Base-by-base conservation (phyloP, 768 basidiomycete species). In the Lactarius tabidus region DNA sequence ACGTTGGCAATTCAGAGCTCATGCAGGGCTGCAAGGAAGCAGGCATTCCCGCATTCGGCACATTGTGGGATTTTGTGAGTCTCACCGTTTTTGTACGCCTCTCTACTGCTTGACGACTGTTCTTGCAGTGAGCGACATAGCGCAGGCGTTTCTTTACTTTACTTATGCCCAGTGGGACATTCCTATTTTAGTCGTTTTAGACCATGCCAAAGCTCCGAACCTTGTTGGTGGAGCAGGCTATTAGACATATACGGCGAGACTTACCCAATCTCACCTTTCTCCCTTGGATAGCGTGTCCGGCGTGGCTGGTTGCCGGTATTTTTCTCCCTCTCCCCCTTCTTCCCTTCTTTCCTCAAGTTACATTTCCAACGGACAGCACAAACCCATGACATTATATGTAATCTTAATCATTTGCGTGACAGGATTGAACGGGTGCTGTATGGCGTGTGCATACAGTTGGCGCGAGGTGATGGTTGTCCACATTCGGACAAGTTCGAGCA, bases 1-100 rank as follows among this genome's bases (percentile, higher is more conserved):
- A 71, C 59, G 71, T 70, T 28, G 79, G 79, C 3, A 79, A 80
- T 71, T 73, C 72, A 26, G 78, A 79, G 70, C 76, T 80, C 54
- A 80, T 79, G 78, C 75, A 74, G 62, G 78, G 77, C 2, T 75
- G 75, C 67, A 76, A 75, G 63, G 73, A 71, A 62, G 73, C 71
- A 23, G 74, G 74, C 33, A 76, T 78, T 52, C 77, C 76, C 57
- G 75, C 74, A 60, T 79, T 79, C 58, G 78, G 78, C 60, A 69
- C 78, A 62, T 60, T 68, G 26, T 70, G 69, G 69, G 69, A 70
- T 48, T 70, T 68, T 28, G 69, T 70, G 31, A 38, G 69, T 68
- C 17, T 36, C 28, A 3, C 4, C 7, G 41, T 31, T 10, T 9
- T 7, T 7, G 18, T 20, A 1, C 54, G n/a, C 6, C 26, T 2